Evolutionary conservation across 257 asterid genomes (phyloP).

Genomic region (Solanum pinnatisectum): DNA sequence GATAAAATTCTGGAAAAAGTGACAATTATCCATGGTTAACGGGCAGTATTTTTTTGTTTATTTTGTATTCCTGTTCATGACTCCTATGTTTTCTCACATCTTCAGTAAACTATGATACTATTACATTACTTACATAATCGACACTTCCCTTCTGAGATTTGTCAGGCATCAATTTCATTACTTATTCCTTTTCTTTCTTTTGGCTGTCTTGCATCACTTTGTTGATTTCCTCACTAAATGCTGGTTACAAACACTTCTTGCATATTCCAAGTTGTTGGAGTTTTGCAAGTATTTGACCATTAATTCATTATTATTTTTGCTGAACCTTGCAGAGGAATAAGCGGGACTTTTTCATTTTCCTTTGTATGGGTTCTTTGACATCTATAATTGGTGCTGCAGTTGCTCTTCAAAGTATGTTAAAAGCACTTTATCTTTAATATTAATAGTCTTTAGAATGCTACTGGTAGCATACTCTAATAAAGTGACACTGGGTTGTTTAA

Average conservation of each 20-base stretch:
- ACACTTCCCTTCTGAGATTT: neutral
- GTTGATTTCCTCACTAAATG: neutral
- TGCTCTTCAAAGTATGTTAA: slow-evolving; percentile 65
- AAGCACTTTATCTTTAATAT: slow-evolving; percentile 7
- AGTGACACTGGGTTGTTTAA: neutral
- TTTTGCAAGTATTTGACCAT: neutral
- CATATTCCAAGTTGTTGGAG: neutral
- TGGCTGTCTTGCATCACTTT: neutral
- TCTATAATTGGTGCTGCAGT: slow-evolving; percentile 47
- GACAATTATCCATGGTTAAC: neutral
- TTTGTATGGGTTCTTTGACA: slow-evolving; percentile 64
- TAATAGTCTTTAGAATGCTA: neutral
- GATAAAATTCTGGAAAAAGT: neutral
- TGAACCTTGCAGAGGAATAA: slow-evolving; percentile 68
- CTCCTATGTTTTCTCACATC: neutral
- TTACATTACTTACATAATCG: neutral
- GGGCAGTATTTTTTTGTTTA: neutral
- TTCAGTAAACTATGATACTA: neutral
- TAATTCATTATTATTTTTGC: neutral
- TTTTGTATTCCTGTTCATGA: neutral
- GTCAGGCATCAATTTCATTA: neutral
- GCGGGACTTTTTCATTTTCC: slow-evolving; percentile 73
- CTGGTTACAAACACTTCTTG: neutral
- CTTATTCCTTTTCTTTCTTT: neutral
- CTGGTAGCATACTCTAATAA: neutral